Evolutionary conservation across 2,329 filamentous ascomycete species (phyloP).

Genomic region (Hypoxylon sp.): DNA sequence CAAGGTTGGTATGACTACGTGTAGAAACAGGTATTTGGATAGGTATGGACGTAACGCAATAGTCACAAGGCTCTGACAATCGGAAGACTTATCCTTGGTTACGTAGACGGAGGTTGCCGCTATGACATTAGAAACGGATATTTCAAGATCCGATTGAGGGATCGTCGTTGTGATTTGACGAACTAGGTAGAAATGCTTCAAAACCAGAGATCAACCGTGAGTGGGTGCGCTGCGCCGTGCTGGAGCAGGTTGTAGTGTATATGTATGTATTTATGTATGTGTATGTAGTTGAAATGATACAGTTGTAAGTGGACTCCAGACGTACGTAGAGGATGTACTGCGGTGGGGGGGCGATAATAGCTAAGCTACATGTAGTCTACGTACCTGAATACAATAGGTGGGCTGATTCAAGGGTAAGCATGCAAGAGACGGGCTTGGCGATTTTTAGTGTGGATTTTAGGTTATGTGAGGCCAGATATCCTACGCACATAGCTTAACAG

Average conservation of each 20-base stretch:
- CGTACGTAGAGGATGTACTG: constrained; percentile 19
- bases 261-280: constrained; percentile 19
- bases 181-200: constrained; percentile 29
- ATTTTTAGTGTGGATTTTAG: constrained; percentile 46
- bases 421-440: constrained; percentile 53
- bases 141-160: constrained; percentile 39
- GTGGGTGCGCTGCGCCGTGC: constrained; percentile 33
- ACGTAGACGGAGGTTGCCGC: constrained; percentile 26
- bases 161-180: constrained; percentile 30
- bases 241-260: constrained; percentile 26
- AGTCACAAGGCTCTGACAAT: constrained; percentile 23
- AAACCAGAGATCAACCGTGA: constrained; percentile 30
- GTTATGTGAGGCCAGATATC: constrained; percentile 41
- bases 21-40: constrained; percentile 7
- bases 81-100: constrained; percentile 11
- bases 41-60: constrained; percentile 22
- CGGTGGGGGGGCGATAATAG: constrained; percentile 33
- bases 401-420: constrained; percentile 43
- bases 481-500: constrained; percentile 16
- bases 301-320: constrained; percentile 36
- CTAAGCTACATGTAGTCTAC: constrained; percentile 35
- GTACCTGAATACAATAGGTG: constrained; percentile 39
- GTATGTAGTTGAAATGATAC: constrained; percentile 18
- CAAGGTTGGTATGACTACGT: constrained; percentile 8
- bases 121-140: constrained; percentile 35